Percentiles rank a stretch among this genome's conserved stretches.
phyloP scores from a whole-genome alignment of 257 asterid species.

The Linaria vulgaris region DNA sequence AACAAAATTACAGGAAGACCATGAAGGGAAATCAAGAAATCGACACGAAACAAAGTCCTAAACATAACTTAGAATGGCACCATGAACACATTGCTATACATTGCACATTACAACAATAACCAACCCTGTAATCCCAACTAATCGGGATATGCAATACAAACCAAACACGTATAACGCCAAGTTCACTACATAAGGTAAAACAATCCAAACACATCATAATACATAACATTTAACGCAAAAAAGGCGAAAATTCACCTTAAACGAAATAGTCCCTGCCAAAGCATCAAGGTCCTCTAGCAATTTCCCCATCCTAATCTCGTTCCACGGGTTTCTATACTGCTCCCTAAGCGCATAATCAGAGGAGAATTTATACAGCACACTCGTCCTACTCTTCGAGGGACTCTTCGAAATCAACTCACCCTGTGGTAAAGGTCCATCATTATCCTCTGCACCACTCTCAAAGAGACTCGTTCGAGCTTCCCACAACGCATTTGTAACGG shows the following conservation, averaged over 20 bases:
- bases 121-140: no score
- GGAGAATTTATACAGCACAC: conserved; percentile 64
- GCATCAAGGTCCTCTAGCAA: conserved; percentile 98
- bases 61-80: no score
- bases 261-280: conserved; percentile 90
- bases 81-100: no score
- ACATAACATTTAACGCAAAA: neutral
- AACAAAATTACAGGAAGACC: neutral
- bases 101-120: no score
- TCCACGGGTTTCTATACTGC: conserved; percentile 93
- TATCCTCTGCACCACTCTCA: conserved; percentile 36
- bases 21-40: neutral
- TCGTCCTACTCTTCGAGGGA: conserved; percentile 72
- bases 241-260: conserved; percentile 45
- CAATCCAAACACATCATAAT: neutral
- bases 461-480: conserved; percentile 73
- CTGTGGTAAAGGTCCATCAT: conserved; percentile 40
- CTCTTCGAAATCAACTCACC: conserved; percentile 48
- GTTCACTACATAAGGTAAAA: no score
- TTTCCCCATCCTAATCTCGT: conserved; percentile 81
- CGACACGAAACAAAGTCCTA: neutral
- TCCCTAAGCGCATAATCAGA: conserved; percentile 74
- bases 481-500: conserved; percentile 91
- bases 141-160: no score
- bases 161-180: no score